Conservation (phyloP, 768 basidiomycete genomes). For the Mycena vitilis region DNA sequence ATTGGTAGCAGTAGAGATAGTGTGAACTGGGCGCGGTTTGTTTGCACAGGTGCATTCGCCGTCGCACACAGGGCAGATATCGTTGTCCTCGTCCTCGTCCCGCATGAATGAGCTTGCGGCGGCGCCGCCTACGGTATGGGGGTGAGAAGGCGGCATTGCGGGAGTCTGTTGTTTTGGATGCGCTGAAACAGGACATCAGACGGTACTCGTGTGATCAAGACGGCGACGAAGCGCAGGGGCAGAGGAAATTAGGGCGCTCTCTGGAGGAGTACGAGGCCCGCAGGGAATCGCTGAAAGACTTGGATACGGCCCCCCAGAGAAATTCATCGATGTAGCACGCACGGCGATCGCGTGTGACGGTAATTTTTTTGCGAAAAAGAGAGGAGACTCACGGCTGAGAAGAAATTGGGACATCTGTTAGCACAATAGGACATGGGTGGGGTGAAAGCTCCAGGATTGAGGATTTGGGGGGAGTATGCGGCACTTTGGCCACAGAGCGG, state of each 20-base stretch:
- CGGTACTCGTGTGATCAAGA: slow-evolving; percentile 31
- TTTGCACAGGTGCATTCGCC: slow-evolving; percentile 85
- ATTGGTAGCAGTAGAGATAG: slow-evolving; percentile 48
- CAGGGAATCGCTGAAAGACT: slow-evolving; percentile 1
- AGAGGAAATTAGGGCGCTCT: slow-evolving; percentile 13
- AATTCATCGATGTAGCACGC: background rate
- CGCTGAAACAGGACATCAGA: slow-evolving; percentile 38
- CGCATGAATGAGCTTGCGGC: slow-evolving; percentile 47
- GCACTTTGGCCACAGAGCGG: slow-evolving; percentile 32
- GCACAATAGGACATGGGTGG: slow-evolving; percentile 56
- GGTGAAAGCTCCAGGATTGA: slow-evolving; percentile 56
- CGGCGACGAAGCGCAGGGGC: background rate
- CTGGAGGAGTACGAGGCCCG: too few species aligned
- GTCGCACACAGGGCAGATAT: slow-evolving; percentile 93
- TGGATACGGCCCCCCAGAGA: slow-evolving; percentile 9
- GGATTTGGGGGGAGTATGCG: slow-evolving; percentile 32
- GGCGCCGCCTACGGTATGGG: slow-evolving; percentile 70
- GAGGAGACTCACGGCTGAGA: slow-evolving; percentile 47
- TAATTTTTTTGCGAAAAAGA: slow-evolving; percentile 22
- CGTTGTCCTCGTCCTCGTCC: slow-evolving; percentile 84
- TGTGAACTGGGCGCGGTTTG: slow-evolving; percentile 48
- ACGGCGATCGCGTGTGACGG: slow-evolving; percentile 35
- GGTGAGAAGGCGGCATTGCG: slow-evolving; percentile 76
- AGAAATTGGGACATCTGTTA: slow-evolving; percentile 57
- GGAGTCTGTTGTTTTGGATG: slow-evolving; percentile 62